These are phyloP conservation scores for Wickerhamomyces mucosus DNA, from an alignment of 805 yeast species.

Conservation along the genomic window DNA sequence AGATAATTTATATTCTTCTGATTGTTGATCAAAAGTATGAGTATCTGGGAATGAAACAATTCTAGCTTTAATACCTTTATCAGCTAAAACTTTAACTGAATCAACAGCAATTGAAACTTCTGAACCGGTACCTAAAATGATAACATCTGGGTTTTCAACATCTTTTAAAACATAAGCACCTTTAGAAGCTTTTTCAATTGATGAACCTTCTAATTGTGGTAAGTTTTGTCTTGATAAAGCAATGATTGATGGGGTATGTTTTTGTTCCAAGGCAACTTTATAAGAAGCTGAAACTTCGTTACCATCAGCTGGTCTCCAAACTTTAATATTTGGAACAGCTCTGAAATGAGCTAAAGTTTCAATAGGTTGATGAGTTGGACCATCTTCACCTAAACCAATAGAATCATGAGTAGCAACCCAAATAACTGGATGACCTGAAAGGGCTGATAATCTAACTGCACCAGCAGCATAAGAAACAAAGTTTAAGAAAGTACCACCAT, in stretches of 20 bases:
- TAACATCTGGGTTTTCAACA: constrained; percentile 56
- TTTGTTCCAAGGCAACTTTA: constrained; percentile 51
- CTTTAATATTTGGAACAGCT: constrained; percentile 73
- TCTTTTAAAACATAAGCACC: constrained; percentile 84
- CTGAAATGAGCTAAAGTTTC: constrained; percentile 83
- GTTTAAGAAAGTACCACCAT: constrained; percentile 97
- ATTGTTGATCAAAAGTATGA: constrained; percentile 79
- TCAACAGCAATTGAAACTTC: constrained; percentile 77
- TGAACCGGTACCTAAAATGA: constrained; percentile 87
- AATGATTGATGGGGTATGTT: constrained; percentile 60
- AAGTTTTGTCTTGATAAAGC: constrained; percentile 81
- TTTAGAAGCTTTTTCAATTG: constrained; percentile 82
- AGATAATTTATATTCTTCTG: constrained; percentile 67
- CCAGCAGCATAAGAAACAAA: constrained; percentile 81
- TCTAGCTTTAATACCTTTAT: constrained; percentile 59
- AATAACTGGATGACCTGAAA: constrained; percentile 73
- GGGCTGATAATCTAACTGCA: constrained; percentile 77
- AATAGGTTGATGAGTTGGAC: constrained; percentile 90
- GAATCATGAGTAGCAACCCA: constrained; percentile 91
- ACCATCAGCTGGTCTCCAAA: constrained; percentile 94
- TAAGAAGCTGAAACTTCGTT: constrained; percentile 83
- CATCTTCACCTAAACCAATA: constrained; percentile 87
- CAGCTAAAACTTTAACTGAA: constrained; percentile 63
- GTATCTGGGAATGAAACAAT: constrained; percentile 93
- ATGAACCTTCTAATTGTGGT: constrained; percentile 89